phyloP scores from a whole-genome alignment of 495 filamentous ascomycete genomes.

The Pseudoneurospora amorphoporcata region DNA sequence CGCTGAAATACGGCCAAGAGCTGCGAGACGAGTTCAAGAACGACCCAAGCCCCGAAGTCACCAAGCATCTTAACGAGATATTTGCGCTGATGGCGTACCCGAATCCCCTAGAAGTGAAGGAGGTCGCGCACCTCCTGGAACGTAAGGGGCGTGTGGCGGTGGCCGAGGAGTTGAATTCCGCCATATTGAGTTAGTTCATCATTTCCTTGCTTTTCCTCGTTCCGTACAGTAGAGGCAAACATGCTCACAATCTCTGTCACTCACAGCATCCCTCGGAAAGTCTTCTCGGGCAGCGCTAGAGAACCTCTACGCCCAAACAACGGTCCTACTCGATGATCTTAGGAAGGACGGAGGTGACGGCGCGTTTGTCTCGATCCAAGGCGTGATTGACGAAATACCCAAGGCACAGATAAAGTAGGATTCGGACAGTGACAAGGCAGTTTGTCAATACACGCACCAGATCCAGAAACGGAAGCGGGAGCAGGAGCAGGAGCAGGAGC shows the following conservation, averaged over 20 bases:
- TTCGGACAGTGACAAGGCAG: background rate
- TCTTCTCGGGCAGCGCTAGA: conserved; percentile 81
- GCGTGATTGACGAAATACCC: conserved; percentile 42
- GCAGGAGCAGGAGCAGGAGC: background rate
- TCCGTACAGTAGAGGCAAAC: background rate
- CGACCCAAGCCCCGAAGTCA: conserved; percentile 56
- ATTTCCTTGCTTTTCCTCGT: background rate
- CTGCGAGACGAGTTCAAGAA: conserved; percentile 65
- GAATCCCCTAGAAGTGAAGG: conserved; percentile 64
- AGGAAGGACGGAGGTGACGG: conserved; percentile 75
- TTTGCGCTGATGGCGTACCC: conserved; percentile 83
- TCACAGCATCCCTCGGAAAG: conserved; percentile 76
- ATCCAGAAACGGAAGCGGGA: background rate
- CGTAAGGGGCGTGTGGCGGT: conserved; percentile 63
- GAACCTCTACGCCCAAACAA: conserved; percentile 76
- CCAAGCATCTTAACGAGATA: conserved; percentile 69
- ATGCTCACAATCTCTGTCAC: conserved; percentile 12
- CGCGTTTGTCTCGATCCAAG: conserved; percentile 77
- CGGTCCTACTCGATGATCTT: conserved; percentile 72
- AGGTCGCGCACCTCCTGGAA: conserved; percentile 72
- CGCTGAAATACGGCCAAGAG: conserved; percentile 70
- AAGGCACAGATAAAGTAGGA: conserved; percentile 17
- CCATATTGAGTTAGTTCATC: conserved; percentile 66
- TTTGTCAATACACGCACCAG: background rate
- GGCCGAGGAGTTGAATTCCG: conserved; percentile 90